phyloP scores from a whole-genome alignment of 805 yeast species.

The Brettanomyces anomalus region DNA sequence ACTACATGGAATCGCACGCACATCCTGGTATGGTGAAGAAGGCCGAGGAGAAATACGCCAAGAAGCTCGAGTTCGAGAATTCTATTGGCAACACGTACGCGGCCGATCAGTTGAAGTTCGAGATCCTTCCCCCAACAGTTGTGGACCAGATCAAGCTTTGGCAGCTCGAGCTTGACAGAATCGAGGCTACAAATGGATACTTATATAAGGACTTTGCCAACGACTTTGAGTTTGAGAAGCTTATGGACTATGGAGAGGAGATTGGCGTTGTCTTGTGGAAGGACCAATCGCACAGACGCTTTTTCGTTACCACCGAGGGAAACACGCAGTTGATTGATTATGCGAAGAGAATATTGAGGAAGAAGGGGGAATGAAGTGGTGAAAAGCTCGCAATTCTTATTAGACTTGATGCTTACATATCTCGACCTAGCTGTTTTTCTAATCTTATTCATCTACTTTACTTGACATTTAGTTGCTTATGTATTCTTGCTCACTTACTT shows the following conservation, averaged over 20 bases:
- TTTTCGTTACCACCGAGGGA: conserved; percentile 85
- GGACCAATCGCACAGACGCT: conserved; percentile 55
- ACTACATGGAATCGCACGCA: conserved; percentile 84
- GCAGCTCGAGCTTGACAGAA: conserved; percentile 94
- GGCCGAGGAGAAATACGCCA: conserved; percentile 61
- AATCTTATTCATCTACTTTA: no score
- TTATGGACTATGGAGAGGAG: conserved; percentile 75
- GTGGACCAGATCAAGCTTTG: conserved; percentile 91
- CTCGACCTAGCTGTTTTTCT: no score
- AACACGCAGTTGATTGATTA: conserved; percentile 85
- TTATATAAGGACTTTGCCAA: conserved; percentile 78
- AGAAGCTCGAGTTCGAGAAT: conserved; percentile 55
- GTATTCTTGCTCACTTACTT: no score
- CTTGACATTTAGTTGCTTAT: no score
- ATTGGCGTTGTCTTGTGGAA: conserved; percentile 91
- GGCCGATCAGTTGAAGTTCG: conserved; percentile 40
- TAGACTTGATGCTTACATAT: no score
- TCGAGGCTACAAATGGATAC: conserved; percentile 78
- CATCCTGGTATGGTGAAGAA: conserved; percentile 80
- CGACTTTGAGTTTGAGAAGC: conserved; percentile 64
- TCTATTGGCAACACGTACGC: conserved; percentile 31
- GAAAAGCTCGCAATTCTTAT: no score
- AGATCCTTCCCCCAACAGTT: conserved; percentile 88
- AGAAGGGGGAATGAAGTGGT: not conserved
- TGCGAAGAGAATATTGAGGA: conserved; percentile 55